Base-by-base conservation (phyloP, 805 yeast species). In the Cyberlindnera xylosilytica region DNA sequence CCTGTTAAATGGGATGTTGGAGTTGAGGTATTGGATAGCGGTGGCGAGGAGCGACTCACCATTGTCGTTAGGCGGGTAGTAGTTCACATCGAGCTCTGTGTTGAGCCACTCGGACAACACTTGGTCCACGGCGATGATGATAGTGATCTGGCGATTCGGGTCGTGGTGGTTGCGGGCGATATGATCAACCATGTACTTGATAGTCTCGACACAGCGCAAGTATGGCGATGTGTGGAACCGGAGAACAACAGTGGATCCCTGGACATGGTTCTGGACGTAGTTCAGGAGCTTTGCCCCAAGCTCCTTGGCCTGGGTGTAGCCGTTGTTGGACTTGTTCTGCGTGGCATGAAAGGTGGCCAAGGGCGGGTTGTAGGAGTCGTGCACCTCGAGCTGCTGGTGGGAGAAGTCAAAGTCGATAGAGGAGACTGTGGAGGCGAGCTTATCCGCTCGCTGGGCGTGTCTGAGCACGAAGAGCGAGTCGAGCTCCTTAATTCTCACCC, bases 11-110 rank as follows among this genome's bases (percentile, higher is more conserved):
- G 53, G 47, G 8, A 57, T 29, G 40, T 50, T 52, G 9, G 57
- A 53, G 18, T 62, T 61, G 24, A 71, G 44, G 50, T 69, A 71
- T 20, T 63, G 63, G 32, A 67, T 62, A 8, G 71, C 64, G 36
- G 65, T 62, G 45, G 63, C 62, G 18, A 68, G 54, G 53, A 71
- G 53, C 1, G 72, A 60, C 10, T 61, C 63, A 12, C 76, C 76
- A 42, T 65, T 67, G 52, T 71, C 75, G 46, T 69, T 70, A 6
- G 75, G 75, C 2, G 75, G 76, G 35, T 62, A 57, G 41, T 58
- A 62, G 34, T 62, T 61, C 27, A 67, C 53, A 41, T 69, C 68
- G 36, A 67, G 62, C 32, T 66, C 67, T 11, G 62, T 64, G 44
- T 58, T 66, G n/a, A 70, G 57, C 75, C 75, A 71, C 36, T 70